Base-by-base conservation (phyloP, 257 asterid species). In the Eustoma russellianum region DNA sequence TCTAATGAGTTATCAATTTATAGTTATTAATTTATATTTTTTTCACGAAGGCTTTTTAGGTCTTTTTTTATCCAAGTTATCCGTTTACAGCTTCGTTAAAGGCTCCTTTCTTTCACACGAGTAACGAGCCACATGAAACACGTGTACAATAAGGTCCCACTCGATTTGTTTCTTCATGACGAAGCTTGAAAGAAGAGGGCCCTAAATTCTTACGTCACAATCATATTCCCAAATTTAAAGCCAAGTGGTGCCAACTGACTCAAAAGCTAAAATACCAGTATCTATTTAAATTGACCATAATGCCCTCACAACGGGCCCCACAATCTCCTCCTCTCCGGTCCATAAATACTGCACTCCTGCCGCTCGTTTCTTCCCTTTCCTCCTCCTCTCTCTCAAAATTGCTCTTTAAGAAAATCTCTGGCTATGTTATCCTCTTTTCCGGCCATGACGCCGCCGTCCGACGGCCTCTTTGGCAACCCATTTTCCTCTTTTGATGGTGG, bases 141-240 rank as follows among this genome's bases (percentile, higher is more conserved):
- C 76, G 83, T 71, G 74, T 57, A 57, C 34, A 56, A 0, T 15
- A 1, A 9, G 41, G 24, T n/a, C 57, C 70, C 61, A 59, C 56
- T 50, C 53, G 75, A 50, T 66, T 53, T 71, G 69, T 82, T 84
- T 73, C 95, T 85, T 89, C 95, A 52, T 73, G 82, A 74, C 77
- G 74, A 89, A 81, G 95, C 88, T 67, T 77, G 62, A 59, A 54
- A 8, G 34, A 0, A 44, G 55, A 79, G 77, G 7, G 59, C 88
- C 76, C 28, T 53, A 0, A 1, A 65, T 11, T 53, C 60, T 44
- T 46, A 50, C 33, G 49, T 59, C 61, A 70, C 41, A 57, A 19
- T 48, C 43, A 38, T 38, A 35, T 5, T 38, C 5, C 9, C 9
- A 8, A 7, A 38, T 56, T 56, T 3, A 57, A 74, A 71, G 69